These are phyloP conservation scores for Strigomonas galati DNA, from an alignment of 208 protist genomes.

Conservation along the genomic window DNA sequence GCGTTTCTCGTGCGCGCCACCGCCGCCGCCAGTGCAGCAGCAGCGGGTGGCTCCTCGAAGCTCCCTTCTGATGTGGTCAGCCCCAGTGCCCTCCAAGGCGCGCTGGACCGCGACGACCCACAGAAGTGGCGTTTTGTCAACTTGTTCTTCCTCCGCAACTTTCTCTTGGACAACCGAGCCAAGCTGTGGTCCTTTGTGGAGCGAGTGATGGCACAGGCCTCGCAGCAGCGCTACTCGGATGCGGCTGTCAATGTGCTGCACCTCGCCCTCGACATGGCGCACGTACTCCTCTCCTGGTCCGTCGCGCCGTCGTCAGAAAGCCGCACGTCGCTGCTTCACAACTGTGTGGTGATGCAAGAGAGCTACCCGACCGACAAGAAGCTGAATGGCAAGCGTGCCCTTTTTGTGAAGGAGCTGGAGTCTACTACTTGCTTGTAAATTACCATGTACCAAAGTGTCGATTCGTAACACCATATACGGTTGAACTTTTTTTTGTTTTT, in stretches of 20 bases:
- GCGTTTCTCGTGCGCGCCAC: neutral
- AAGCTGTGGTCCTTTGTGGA: conserved; percentile 15
- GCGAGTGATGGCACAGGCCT: conserved; percentile 11
- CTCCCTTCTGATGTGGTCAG: no score
- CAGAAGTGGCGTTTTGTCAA: conserved; percentile 15
- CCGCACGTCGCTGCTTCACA: neutral
- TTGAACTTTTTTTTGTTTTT: neutral
- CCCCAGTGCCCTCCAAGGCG: neutral
- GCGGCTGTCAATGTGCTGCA: conserved; percentile 31
- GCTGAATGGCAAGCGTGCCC: neutral
- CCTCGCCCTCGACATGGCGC: conserved; percentile 30
- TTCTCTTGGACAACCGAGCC: conserved; percentile 19
- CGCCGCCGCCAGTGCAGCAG: neutral
- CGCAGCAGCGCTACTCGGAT: conserved; percentile 28
- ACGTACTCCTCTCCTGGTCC: conserved; percentile 33
- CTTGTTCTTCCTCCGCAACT: conserved; percentile 39
- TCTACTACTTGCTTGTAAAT: neutral
- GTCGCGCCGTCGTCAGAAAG: conserved; percentile 1
- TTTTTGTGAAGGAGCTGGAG: no score
- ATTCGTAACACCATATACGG: neutral
- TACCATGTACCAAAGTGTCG: neutral
- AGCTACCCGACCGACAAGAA: conserved; percentile 11
- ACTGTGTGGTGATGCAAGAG: conserved; percentile 4
- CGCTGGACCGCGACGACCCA: neutral
- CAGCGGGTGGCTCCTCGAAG: neutral